Conservation (phyloP, 495 filamentous ascomycete genomes). For the Penicillium turbatum region DNA sequence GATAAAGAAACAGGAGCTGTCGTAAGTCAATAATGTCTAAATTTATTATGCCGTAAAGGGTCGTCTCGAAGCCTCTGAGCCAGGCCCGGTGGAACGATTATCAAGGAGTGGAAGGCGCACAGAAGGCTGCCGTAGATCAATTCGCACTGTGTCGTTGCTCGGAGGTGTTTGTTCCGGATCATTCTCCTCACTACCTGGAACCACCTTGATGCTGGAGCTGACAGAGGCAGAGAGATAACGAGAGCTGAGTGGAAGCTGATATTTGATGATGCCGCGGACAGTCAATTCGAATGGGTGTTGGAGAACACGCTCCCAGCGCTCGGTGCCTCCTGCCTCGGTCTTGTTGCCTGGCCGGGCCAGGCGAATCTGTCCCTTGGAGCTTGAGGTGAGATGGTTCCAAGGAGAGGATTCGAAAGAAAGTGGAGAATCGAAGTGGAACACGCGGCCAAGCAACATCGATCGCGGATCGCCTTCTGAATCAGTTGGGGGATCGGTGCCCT, state of each 20-base stretch:
- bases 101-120: constrained; percentile 10
- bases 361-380: constrained; percentile 76
- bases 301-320: constrained; percentile 87
- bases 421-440: constrained; percentile 80
- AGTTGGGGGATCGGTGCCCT: constrained; percentile 67
- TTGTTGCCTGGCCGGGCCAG: constrained; percentile 80
- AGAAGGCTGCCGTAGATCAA: constrained; percentile 10
- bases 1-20: constrained; percentile 14
- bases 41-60: constrained; percentile 25
- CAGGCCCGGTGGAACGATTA: constrained; percentile 1
- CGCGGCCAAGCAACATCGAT: constrained; percentile 85
- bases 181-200: constrained; percentile 42
- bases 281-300: constrained; percentile 90
- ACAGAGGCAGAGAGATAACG: constrained; percentile 54
- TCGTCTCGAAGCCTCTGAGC: constrained; percentile 21
- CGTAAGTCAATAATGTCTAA: constrained; percentile 28
- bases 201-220: constrained; percentile 47
- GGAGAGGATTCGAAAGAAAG: constrained; percentile 86
- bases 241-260: constrained; percentile 78
- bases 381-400: constrained; percentile 59
- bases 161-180: constrained; percentile 14
- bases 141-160: constrained; percentile 29
- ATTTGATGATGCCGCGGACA: constrained; percentile 82
- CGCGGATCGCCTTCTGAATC: constrained; percentile 63
- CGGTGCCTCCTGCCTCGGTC: constrained; percentile 78